Evolutionary conservation across 371 early-diverging fungal genomes (phyloP), one percentile per base, ranked within the genome.

Genomic region (Mortierella sp.): DNA sequence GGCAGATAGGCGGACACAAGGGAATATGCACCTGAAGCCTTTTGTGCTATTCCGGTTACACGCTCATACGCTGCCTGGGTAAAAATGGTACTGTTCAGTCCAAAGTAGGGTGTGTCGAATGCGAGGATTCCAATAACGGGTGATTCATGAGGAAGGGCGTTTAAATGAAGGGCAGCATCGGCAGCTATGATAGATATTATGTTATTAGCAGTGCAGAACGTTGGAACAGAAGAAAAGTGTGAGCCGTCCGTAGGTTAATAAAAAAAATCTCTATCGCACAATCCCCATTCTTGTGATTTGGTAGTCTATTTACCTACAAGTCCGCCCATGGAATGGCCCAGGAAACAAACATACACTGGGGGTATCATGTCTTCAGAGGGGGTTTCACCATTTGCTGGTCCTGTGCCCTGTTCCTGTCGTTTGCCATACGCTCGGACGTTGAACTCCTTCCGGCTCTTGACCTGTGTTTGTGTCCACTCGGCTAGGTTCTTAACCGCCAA

Each of bases 321-420:
- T 28, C 89, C 89, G 47, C 89, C 89, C 87, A 89, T 87, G 2
- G 87, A 87, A 56, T 89, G 89, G 0, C 87, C 89, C 11, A 76
- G 31, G 44, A 70, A 64, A 47, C 65, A 65, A 0, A 70, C 78
- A 44, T 70, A 81, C 42, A 84, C 84, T 2, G 66, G 79, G 4
- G 78, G 78, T 34, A 65, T 57, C 28, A 14, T 60, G 2, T 64
- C 41, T 23, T 48, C 21, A n/a, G n/a, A n/a, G n/a, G n/a, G n/a
- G 6, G 56, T 46, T 28, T 56, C 37, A 14, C 14, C 0, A 14
- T 34, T 14, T 14, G 37, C 51, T 31, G 61, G 19, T 11, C 31
- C 60, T 39, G 42, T 26, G 30, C 47, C 72, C 37, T 19, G 59
- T 43, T 47, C 64, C 56, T 39, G 64, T 64, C 24, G 24, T 30